Percentiles rank a stretch among this genome's conserved stretches.
phyloP scores from a whole-genome alignment of 768 basidiomycete species.

The Hydnomerulius pinastri region DNA sequence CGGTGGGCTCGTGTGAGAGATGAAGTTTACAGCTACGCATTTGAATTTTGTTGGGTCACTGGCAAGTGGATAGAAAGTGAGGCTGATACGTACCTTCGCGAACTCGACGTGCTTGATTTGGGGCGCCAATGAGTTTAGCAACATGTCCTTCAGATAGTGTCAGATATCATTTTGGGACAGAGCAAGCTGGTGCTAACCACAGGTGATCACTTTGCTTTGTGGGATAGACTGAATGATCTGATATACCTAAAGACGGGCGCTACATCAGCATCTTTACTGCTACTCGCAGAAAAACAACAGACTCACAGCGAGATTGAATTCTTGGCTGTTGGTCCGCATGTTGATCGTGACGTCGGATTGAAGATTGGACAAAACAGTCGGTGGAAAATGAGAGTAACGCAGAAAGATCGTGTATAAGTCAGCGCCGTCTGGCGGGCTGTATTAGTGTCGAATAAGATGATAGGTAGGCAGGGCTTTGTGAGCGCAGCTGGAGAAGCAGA shows the following conservation, averaged over 20 bases:
- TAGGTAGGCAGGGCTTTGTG: not conserved
- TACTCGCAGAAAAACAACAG: not conserved
- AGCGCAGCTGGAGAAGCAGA: conserved; percentile 1
- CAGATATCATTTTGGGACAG: not conserved
- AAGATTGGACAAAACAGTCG: not conserved
- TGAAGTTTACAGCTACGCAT: conserved; percentile 66
- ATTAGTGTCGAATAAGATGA: not conserved
- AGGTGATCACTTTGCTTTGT: conserved; percentile 62
- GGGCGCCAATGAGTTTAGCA: conserved; percentile 74
- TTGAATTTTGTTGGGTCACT: not conserved
- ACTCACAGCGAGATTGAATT: conserved; percentile 18
- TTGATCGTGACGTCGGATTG: not conserved
- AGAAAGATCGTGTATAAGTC: not conserved
- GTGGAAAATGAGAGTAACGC: not conserved
- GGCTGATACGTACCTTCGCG: conserved; percentile 58
- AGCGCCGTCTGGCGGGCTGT: not conserved
- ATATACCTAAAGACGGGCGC: conserved; percentile 67
- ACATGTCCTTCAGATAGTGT: conserved; percentile 51
- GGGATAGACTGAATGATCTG: conserved; percentile 66
- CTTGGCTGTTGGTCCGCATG: conserved; percentile 1
- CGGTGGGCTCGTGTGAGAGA: conserved; percentile 58
- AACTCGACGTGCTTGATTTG: conserved; percentile 70
- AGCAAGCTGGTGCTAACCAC: conserved; percentile 41
- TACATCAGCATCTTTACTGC: not conserved
- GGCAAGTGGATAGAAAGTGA: not conserved